Evolutionary conservation across 768 basidiomycete genomes (phyloP).

Genomic region (Neoboletus brunneissimus): DNA sequence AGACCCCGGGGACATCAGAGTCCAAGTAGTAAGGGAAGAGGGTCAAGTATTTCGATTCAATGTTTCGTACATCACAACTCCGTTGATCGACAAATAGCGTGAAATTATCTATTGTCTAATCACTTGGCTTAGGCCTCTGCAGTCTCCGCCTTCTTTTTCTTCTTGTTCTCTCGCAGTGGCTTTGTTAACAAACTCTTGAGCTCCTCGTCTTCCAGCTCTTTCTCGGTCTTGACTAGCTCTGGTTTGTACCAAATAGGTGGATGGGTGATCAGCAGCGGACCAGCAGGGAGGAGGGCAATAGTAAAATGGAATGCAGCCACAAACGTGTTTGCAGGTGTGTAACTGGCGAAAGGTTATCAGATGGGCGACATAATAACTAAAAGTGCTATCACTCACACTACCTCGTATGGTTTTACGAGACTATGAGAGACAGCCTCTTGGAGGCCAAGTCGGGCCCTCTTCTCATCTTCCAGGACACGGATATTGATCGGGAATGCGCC

Average conservation of each 20-base stretch:
- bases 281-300: conserved; percentile 85
- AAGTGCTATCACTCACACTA: conserved; percentile 58
- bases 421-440: conserved; percentile 95
- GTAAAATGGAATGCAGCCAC: conserved; percentile 98
- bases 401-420: conserved; percentile 92
- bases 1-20: not conserved
- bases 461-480: conserved; percentile 92
- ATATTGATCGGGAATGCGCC: conserved; percentile 98
- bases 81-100: conserved; percentile 16
- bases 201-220: conserved; percentile 85
- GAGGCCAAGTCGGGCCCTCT: conserved; percentile 90
- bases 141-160: conserved; percentile 78
- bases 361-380: not conserved
- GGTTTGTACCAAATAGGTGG: conserved; percentile 92
- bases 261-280: conserved; percentile 83
- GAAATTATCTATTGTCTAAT: conserved; percentile 16
- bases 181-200: conserved; percentile 75
- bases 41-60: conserved; percentile 11
- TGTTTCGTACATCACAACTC: conserved; percentile 13
- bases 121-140: conserved; percentile 37
- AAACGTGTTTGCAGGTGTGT: conserved; percentile 77
- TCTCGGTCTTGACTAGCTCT: conserved; percentile 86
- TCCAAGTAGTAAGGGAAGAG: not conserved
- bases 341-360: conserved; percentile 40
- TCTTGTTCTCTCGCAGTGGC: conserved; percentile 85